Conservation (phyloP, 1,284 basidiomycete species). For the Psilocybe mexicana region DNA sequence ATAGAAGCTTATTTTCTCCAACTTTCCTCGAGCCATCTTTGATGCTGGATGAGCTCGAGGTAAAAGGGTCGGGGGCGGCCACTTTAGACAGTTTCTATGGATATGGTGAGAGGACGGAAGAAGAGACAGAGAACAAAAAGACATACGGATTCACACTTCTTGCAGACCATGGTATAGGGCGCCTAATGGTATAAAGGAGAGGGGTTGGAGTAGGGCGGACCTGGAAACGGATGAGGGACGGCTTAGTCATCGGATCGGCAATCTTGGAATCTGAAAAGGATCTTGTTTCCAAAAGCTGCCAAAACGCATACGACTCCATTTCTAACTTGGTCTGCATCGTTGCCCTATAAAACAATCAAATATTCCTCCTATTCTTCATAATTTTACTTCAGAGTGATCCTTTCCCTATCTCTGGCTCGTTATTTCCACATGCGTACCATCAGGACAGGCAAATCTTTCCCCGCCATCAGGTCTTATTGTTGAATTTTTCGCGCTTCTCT, state of each 20-base stretch:
- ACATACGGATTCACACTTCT: constrained; percentile 66
- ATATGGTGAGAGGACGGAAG: constrained; percentile 19
- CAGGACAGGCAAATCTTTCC: constrained; percentile 37
- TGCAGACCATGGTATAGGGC: constrained; percentile 66
- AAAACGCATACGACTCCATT: constrained; percentile 20
- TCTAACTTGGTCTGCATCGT: constrained; percentile 20
- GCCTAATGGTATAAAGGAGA: constrained; percentile 17
- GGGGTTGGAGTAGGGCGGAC: constrained; percentile 2
- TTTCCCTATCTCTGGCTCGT: constrained; percentile 33
- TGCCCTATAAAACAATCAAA: constrained; percentile 28
- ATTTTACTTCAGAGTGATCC: constrained; percentile 11
- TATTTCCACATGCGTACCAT: constrained; percentile 33
- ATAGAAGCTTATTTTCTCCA: constrained; percentile 80
- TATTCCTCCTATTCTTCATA: constrained; percentile 28
- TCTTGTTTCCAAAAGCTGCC: constrained; percentile 16
- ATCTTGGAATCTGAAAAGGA: constrained; percentile 16
- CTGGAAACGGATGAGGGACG: constrained; percentile 24
- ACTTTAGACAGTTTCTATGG: constrained; percentile 78
- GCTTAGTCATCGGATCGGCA: constrained; percentile 33
- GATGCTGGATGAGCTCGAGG: constrained; percentile 66
- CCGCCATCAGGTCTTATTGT: constrained; percentile 49
- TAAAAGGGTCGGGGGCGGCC: constrained; percentile 81
- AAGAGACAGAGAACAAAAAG: constrained; percentile 25
- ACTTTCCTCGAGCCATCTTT: constrained; percentile 79
- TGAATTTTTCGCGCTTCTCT: constrained; percentile 30